Conservation (phyloP, 2,329 filamentous ascomycete species). For the Pezicula carpinea region DNA sequence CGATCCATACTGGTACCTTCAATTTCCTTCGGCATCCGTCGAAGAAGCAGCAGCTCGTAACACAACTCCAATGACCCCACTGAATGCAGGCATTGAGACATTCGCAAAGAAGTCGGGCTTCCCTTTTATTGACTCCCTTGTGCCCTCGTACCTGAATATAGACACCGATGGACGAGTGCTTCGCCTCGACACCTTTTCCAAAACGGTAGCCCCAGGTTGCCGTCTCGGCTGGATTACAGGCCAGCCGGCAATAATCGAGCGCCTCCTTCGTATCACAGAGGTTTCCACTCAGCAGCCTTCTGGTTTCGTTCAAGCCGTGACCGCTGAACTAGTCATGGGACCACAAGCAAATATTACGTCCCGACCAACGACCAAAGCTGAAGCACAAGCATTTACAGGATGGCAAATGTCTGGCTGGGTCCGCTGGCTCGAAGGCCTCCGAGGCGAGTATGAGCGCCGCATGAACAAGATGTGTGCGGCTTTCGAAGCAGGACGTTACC, state of each 20-base stretch:
- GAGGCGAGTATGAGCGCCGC: slow-evolving; percentile 77
- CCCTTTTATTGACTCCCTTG: slow-evolving; percentile 75
- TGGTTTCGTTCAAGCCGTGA: slow-evolving; percentile 82
- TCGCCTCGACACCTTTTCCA: slow-evolving; percentile 89
- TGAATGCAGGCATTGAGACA: slow-evolving; percentile 16
- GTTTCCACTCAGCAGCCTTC: slow-evolving; percentile 77
- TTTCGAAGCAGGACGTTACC: slow-evolving; percentile 63
- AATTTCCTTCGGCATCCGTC: slow-evolving; percentile 68
- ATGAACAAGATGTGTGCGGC: slow-evolving; percentile 75
- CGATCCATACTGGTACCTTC: slow-evolving; percentile 93
- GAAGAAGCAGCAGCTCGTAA: slow-evolving; percentile 31
- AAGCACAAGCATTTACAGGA: slow-evolving; percentile 40
- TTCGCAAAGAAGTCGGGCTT: slow-evolving; percentile 56
- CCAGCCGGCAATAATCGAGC: slow-evolving; percentile 72
- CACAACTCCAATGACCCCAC: slow-evolving; percentile 21
- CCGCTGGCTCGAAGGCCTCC: slow-evolving; percentile 81
- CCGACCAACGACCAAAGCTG: slow-evolving; percentile 31
- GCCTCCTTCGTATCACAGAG: slow-evolving; percentile 70
- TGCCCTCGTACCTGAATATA: slow-evolving; percentile 75
- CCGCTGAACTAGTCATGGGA: slow-evolving; percentile 73
- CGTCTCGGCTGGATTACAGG: slow-evolving; percentile 88
- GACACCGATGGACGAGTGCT: slow-evolving; percentile 85
- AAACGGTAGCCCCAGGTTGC: slow-evolving; percentile 86
- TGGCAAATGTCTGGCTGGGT: slow-evolving; percentile 88
- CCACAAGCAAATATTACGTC: slow-evolving; percentile 51